These are phyloP conservation scores for Citrullus amarus DNA, from an alignment of 306 rosid species.

Conservation along the genomic window DNA sequence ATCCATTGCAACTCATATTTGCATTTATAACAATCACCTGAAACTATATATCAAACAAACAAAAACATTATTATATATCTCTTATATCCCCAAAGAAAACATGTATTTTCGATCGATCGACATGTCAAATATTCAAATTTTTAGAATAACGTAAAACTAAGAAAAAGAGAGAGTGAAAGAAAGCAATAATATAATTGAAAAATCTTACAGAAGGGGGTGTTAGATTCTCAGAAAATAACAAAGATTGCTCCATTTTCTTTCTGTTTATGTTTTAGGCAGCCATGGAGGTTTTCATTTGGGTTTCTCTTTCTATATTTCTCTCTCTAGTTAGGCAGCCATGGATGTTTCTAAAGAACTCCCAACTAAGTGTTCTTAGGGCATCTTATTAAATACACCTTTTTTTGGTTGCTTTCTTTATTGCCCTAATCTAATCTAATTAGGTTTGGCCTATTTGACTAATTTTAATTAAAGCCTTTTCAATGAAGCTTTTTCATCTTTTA, in stretches of 20 bases:
- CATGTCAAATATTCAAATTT: no score
- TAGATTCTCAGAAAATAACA: neutral
- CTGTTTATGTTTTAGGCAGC: neutral
- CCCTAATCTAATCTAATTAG: neutral
- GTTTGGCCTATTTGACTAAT: neutral
- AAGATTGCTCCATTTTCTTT: neutral
- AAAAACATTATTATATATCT: neutral
- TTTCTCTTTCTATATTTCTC: neutral
- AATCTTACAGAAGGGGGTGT: neutral
- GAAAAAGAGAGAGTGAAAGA: neutral
- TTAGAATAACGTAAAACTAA: no score
- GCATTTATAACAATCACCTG: neutral
- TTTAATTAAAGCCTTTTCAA: neutral
- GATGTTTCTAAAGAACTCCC: neutral
- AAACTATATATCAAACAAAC: neutral
- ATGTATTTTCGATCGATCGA: no score
- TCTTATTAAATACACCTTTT: neutral
- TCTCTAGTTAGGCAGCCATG: conserved; percentile 4
- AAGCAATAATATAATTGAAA: neutral
- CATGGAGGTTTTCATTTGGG: neutral
- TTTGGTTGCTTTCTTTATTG: neutral
- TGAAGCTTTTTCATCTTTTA: neutral
- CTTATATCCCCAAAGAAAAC: no score
- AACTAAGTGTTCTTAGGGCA: neutral
- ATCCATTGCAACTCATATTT: neutral